These are phyloP conservation scores for Pseudonitzschia multistriata DNA, from an alignment of 108 stramenopile species.

Conservation along the genomic window DNA sequence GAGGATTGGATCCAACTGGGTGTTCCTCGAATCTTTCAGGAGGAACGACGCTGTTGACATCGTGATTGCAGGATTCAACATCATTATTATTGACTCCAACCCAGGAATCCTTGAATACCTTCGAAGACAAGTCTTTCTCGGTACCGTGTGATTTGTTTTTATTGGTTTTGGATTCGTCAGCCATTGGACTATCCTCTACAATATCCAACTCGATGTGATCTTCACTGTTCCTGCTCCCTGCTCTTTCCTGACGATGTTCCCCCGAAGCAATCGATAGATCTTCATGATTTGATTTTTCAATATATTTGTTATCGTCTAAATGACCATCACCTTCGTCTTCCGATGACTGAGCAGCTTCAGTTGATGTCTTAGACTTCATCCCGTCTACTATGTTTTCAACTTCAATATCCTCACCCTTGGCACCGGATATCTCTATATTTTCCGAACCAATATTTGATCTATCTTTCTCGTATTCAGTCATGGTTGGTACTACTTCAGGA, in stretches of 20 bases:
- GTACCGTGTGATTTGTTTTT: background rate
- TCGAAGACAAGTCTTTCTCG: background rate
- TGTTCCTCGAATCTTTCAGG: background rate
- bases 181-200: background rate
- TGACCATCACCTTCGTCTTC: too few relatives aligned
- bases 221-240: background rate
- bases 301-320: background rate
- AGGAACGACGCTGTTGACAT: background rate
- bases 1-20: background rate
- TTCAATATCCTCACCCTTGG: background rate
- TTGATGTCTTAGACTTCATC: too few relatives aligned
- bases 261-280: background rate
- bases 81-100: background rate
- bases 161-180: background rate
- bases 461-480: background rate
- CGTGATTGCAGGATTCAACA: background rate
- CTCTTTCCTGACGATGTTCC: background rate
- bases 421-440: background rate
- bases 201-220: background rate
- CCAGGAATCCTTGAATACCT: background rate
- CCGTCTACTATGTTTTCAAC: slow-evolving; percentile 6
- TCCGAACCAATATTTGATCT: background rate
- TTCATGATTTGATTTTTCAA: background rate
- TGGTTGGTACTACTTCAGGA: background rate
- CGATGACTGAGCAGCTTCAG: too few relatives aligned